Base-by-base conservation (phyloP, 2,329 filamentous ascomycete genomes). In the Alternaria triticina region DNA sequence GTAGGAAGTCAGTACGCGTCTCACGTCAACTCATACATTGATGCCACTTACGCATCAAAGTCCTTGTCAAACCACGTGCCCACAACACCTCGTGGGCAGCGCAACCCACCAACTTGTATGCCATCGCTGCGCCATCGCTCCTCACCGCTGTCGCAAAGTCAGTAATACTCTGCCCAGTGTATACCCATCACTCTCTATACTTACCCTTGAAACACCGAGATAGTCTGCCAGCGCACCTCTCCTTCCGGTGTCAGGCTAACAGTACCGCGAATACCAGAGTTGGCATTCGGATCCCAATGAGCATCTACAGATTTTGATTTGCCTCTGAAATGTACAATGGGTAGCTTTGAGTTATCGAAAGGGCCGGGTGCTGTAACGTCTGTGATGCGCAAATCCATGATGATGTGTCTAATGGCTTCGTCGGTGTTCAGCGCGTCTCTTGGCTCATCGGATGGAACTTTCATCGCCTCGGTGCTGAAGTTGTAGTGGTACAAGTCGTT, bases 31-130 rank as follows among this genome's bases (percentile, higher is more conserved):
- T 0, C 9, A 3, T 0, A 17, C n/a, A 10, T 6, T 0, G 2
- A 0, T 11, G 1, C 0, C 9, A 17, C 36, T 40, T 40, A 40
- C 1, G 82, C 76, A 65, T 91, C 89, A 70, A 87, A 90, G 75
- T 93, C 87, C 70, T 89, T 90, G 71, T 93, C 91, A 71, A 93
- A 94, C 92, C 92, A 95, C 55, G 88, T 90, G 0, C 92, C 91
- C 2, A 93, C 74, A 0, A 93, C 88, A 1, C 91, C 91, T 8
- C 91, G 84, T 7, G 86, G 87, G 6, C 89, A 90, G 52, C 82
- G 80, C 1, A 88, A 71, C 0, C 91, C 92, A 11, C 91, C 91
- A 6, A 94, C 79, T 77, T 95, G 92, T 6, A 94, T 83, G 9
- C 90, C 87, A 80, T 95, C 92, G 72, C 89, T 91, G n/a, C 87